A percentile compares a stretch with the other conserved stretches of the same genome.
These are phyloP conservation scores for Salix arbutifolia DNA, from an alignment of 345 rosid genomes.

Conservation along the genomic window DNA sequence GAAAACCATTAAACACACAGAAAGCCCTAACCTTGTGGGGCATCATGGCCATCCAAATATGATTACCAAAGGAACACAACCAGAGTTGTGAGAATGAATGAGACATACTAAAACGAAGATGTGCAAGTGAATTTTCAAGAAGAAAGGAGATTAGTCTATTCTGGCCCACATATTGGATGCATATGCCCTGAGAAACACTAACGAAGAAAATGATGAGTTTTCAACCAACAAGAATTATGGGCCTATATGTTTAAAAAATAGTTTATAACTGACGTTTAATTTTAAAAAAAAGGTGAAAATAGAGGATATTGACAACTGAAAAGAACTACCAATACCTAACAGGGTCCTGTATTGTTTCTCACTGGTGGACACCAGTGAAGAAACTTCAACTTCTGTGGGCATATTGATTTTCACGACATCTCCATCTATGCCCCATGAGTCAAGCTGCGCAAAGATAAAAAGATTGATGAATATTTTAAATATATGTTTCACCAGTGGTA, in stretches of 20 bases:
- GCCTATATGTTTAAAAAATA: neutral
- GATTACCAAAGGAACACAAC: too few relatives aligned
- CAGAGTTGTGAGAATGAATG: too few relatives aligned
- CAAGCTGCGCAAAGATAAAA: conserved; percentile 44
- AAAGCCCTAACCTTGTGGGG: too few relatives aligned
- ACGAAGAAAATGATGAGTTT: neutral
- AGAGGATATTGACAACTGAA: neutral
- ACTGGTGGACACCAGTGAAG: conserved; percentile 39
- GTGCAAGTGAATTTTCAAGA: too few relatives aligned
- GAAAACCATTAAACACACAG: too few relatives aligned
- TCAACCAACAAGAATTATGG: too few relatives aligned
- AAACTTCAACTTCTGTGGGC: conserved; percentile 52
- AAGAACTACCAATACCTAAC: conserved; percentile 48
- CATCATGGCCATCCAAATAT: too few relatives aligned
- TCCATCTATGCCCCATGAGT: conserved; percentile 86
- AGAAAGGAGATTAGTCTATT: neutral
- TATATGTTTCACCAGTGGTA: neutral
- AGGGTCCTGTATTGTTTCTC: conserved; percentile 45
- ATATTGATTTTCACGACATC: conserved; percentile 50
- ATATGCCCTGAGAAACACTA: neutral
- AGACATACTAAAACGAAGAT: too few relatives aligned
- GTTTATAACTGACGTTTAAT: neutral
- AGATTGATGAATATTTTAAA: neutral
- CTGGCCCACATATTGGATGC: neutral
- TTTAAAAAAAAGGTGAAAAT: neutral